phyloP scores from a whole-genome alignment of 192 early-diverging fungal species.

The Entophlyctis luteolus region DNA sequence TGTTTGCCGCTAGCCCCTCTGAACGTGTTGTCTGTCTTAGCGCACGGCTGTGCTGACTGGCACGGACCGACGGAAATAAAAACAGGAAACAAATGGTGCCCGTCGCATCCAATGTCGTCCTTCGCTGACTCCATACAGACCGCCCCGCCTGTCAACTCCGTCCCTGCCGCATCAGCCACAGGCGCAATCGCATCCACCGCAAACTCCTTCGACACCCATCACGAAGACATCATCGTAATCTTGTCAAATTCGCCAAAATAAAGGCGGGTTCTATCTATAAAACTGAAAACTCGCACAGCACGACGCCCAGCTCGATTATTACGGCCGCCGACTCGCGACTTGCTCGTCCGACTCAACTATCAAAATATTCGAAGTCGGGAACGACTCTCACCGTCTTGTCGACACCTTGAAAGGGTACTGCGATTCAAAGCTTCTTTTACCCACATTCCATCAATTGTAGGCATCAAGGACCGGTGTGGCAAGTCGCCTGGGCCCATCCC shows the following conservation, averaged over 20 bases:
- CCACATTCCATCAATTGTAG: conserved; percentile 36
- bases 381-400: conserved; percentile 60
- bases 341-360: conserved; percentile 95
- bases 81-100: too few species aligned
- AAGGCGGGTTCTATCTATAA: not conserved
- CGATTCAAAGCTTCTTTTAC: not conserved
- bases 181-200: conserved; percentile 14
- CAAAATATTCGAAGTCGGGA: conserved; percentile 86
- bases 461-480: conserved; percentile 99
- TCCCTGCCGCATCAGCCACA: conserved; percentile 8
- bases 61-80: too few species aligned
- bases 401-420: conserved; percentile 71
- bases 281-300: conserved; percentile 39
- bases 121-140: too few species aligned
- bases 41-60: too few species aligned
- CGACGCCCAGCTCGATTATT: conserved; percentile 79
- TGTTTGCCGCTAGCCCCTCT: too few species aligned
- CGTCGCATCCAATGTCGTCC: too few species aligned
- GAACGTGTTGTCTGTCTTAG: too few species aligned
- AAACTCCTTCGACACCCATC: conserved; percentile 75
- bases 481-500: conserved; percentile 97
- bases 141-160: too few species aligned
- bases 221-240: conserved; percentile 80
- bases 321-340: conserved; percentile 89
- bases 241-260: not conserved